Conservation (phyloP, 495 filamentous ascomycete species). For the Aspergillus haitiensis region DNA sequence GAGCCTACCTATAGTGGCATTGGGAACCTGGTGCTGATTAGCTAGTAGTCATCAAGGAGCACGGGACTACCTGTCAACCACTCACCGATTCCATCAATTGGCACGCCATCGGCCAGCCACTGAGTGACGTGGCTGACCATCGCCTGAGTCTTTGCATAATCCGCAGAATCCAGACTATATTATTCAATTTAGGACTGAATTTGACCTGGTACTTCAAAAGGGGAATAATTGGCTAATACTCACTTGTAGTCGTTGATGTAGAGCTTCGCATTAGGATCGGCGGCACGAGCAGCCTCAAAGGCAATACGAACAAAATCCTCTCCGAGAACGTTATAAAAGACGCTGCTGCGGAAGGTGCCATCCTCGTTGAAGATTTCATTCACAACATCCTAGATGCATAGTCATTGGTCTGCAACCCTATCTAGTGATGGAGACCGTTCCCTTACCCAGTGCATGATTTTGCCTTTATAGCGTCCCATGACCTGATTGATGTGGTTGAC, state of each 20-base stretch:
- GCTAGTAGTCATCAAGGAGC: not conserved
- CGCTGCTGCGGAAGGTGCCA: conserved; percentile 56
- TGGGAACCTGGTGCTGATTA: conserved; percentile 51
- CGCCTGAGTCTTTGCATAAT: conserved; percentile 57
- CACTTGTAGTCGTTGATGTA: conserved; percentile 63
- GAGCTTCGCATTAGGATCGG: conserved; percentile 60
- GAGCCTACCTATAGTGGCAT: conserved; percentile 50
- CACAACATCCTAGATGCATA: conserved; percentile 56
- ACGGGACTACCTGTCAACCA: not conserved
- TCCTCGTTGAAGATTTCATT: conserved; percentile 72
- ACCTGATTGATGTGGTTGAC: conserved; percentile 32
- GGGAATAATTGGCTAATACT: conserved; percentile 4
- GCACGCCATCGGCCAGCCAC: conserved; percentile 63
- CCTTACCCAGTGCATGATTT: conserved; percentile 51
- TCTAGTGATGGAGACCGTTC: conserved; percentile 1
- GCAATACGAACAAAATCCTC: conserved; percentile 59
- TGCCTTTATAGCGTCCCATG: conserved; percentile 40
- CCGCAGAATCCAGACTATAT: conserved; percentile 38
- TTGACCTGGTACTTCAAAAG: not conserved
- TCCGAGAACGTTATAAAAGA: conserved; percentile 58
- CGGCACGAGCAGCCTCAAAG: conserved; percentile 53
- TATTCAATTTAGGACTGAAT: not conserved
- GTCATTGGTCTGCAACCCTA: not conserved
- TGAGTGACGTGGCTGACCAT: conserved; percentile 65
- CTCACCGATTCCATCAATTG: conserved; percentile 70